phyloP scores from a whole-genome alignment of 2,329 filamentous ascomycete species.

The Rhynchosporium graminicola region DNA sequence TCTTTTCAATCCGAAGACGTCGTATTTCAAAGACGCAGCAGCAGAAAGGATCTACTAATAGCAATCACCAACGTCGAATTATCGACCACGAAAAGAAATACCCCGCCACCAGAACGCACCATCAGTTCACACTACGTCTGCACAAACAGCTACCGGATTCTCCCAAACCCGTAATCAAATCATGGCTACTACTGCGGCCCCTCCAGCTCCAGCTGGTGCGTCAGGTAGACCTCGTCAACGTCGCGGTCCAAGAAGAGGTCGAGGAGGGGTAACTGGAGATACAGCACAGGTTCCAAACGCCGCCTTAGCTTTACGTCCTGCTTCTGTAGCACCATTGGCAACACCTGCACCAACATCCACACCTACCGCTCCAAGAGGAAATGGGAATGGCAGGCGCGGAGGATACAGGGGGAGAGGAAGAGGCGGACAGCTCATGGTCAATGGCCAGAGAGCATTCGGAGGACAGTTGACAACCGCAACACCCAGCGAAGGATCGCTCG shows the following conservation, averaged over 20 bases:
- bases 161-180: neutral
- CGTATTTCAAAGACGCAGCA: conserved; percentile 38
- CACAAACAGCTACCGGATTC: neutral
- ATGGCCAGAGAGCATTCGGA: conserved; percentile 44
- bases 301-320: conserved; percentile 27
- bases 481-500: conserved; percentile 40
- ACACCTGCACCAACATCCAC: neutral
- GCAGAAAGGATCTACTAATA: conserved; percentile 5
- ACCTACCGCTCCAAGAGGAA: conserved; percentile 23
- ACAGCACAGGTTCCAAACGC: conserved; percentile 23
- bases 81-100: conserved; percentile 10
- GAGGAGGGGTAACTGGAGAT: conserved; percentile 22
- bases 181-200: conserved; percentile 31
- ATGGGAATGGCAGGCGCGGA: conserved; percentile 33
- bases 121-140: conserved; percentile 12
- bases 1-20: conserved; percentile 37
- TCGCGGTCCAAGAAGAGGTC: conserved; percentile 34
- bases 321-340: conserved; percentile 26
- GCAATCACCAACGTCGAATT: neutral
- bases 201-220: conserved; percentile 10
- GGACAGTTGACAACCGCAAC: conserved; percentile 41
- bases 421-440: conserved; percentile 36
- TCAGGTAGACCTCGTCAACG: conserved; percentile 29
- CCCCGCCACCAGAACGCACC: conserved; percentile 17
- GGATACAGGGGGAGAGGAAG: conserved; percentile 31